phyloP scores from a whole-genome alignment of 2,329 filamentous ascomycete species.

The Xylariales sp. region DNA sequence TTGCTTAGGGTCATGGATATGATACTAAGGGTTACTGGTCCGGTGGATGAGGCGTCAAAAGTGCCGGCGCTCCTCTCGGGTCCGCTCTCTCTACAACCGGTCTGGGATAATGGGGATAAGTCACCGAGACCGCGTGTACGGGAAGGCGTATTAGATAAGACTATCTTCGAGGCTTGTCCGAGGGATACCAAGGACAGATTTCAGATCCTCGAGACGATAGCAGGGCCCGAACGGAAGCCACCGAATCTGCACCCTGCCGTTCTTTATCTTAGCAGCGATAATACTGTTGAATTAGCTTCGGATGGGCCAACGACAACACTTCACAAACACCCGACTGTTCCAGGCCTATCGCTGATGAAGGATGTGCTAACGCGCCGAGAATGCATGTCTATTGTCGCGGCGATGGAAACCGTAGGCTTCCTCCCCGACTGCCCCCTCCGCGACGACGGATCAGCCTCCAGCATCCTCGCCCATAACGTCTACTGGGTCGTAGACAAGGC shows the following conservation, averaged over 20 bases:
- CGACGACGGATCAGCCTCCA: constrained; percentile 48
- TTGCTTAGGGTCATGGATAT: constrained; percentile 72
- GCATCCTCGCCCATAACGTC: constrained; percentile 39
- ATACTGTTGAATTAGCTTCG: constrained; percentile 64
- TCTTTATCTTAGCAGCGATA: constrained; percentile 69
- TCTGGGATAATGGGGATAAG: constrained; percentile 68
- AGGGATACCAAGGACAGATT: constrained; percentile 57
- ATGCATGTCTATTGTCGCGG: constrained; percentile 74
- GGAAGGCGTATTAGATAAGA: constrained; percentile 68
- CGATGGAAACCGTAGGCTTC: constrained; percentile 73
- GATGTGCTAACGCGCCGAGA: constrained; percentile 71
- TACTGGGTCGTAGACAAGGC: constrained; percentile 39
- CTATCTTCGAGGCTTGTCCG: constrained; percentile 60
- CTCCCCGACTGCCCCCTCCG: constrained; percentile 72
- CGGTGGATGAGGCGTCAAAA: constrained; percentile 62
- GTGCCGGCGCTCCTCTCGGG: constrained; percentile 49
- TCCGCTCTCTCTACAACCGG: constrained; percentile 68
- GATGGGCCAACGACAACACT: constrained; percentile 61
- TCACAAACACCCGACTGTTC: constrained; percentile 71
- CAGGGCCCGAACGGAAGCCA: constrained; percentile 70
- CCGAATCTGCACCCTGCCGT: constrained; percentile 75
- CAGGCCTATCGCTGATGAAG: constrained; percentile 68
- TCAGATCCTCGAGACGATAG: constrained; percentile 70
- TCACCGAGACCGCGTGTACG: constrained; percentile 60
- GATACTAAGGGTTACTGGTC: constrained; percentile 71